Conservation (phyloP, 1,284 basidiomycete species). For the Austroboletus novae-zelandiae region DNA sequence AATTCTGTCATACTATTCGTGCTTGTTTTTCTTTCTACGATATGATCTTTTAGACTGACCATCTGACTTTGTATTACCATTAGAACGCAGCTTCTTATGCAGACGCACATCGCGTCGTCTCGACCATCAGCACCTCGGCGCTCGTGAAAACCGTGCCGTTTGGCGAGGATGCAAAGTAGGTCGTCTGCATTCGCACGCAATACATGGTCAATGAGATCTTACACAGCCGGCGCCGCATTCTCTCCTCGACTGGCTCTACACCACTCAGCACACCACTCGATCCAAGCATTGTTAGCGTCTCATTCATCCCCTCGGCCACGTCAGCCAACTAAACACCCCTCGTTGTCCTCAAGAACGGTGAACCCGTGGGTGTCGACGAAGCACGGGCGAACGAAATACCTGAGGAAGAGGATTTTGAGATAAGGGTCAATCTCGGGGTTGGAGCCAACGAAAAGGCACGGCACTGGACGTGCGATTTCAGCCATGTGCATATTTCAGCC, state of each 20-base stretch:
- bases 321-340: slow-evolving; percentile 55
- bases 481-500: slow-evolving; percentile 68
- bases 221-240: slow-evolving; percentile 92
- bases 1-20: not conserved
- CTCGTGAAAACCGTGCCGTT: slow-evolving; percentile 96
- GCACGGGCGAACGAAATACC: slow-evolving; percentile 82
- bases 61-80: slow-evolving; percentile 1
- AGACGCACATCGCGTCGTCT: slow-evolving; percentile 90
- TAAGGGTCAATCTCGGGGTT: slow-evolving; percentile 73
- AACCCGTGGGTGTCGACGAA: slow-evolving; percentile 90
- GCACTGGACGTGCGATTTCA: slow-evolving; percentile 98
- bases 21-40: not conserved
- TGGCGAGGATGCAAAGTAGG: slow-evolving; percentile 95
- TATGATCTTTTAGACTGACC: not conserved
- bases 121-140: slow-evolving; percentile 90
- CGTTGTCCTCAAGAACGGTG: slow-evolving; percentile 80
- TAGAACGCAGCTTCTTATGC: slow-evolving; percentile 81
- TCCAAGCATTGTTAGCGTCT: slow-evolving; percentile 80
- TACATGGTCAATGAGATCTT: not conserved
- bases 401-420: slow-evolving; percentile 79
- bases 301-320: slow-evolving; percentile 65
- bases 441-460: slow-evolving; percentile 73
- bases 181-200: slow-evolving; percentile 6
- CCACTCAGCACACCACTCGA: slow-evolving; percentile 61
- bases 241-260: slow-evolving; percentile 89